A percentile compares a stretch with the other conserved stretches of the same genome.
Conservation (phyloP, 768 basidiomycete species). For the Goffeauzyma gilvescens region DNA sequence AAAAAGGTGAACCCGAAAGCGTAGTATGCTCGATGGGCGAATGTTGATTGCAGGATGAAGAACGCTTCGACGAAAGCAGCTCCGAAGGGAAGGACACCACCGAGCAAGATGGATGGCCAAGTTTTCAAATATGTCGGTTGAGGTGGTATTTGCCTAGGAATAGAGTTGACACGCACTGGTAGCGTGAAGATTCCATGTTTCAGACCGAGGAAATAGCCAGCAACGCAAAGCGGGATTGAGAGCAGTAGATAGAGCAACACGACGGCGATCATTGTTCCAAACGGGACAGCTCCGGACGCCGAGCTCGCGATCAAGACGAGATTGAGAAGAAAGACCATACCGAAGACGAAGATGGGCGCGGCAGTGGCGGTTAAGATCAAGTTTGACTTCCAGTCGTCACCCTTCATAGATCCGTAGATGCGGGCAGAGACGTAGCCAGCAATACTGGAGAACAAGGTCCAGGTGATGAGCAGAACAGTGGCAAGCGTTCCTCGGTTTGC, state of each 20-base stretch:
- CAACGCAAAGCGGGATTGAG: slow-evolving; percentile 66
- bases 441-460: slow-evolving; percentile 83
- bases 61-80: slow-evolving; percentile 91
- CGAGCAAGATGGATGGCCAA: slow-evolving; percentile 57
- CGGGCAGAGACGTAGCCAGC: slow-evolving; percentile 77
- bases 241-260: slow-evolving; percentile 82
- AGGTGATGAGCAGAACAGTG: slow-evolving; percentile 82
- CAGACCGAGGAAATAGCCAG: slow-evolving; percentile 70
- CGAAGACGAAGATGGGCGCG: slow-evolving; percentile 50
- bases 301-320: slow-evolving; percentile 65
- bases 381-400: slow-evolving; percentile 57
- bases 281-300: slow-evolving; percentile 89
- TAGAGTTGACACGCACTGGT: slow-evolving; percentile 75
- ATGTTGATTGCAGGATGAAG: slow-evolving; percentile 75
- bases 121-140: too few relatives aligned
- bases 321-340: slow-evolving; percentile 72
- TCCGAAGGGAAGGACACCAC: slow-evolving; percentile 81
- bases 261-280: slow-evolving; percentile 79
- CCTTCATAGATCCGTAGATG: slow-evolving; percentile 60
- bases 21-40: slow-evolving; percentile 53
- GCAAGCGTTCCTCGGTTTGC: slow-evolving; percentile 87
- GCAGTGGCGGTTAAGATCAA: slow-evolving; percentile 66
- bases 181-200: slow-evolving; percentile 72
- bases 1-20: slow-evolving; percentile 89
- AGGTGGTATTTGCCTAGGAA: slow-evolving; percentile 90